These are phyloP conservation scores for Boletus subparvulus DNA, from an alignment of 768 basidiomycete species.

Conservation along the genomic window DNA sequence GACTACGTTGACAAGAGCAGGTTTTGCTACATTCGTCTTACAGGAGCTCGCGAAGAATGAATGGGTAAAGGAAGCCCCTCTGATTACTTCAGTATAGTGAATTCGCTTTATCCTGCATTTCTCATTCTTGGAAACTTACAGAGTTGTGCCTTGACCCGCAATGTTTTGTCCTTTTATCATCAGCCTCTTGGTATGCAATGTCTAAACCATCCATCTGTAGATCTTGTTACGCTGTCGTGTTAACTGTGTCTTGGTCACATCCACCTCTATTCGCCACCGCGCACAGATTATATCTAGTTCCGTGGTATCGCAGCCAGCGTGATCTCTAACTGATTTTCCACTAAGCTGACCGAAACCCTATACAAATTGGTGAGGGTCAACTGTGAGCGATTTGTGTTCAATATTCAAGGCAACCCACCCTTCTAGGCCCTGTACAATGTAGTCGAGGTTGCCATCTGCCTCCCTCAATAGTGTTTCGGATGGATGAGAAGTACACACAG, in stretches of 20 bases:
- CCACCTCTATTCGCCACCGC: background rate
- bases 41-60: constrained; percentile 54
- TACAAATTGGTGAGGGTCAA: background rate
- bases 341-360: constrained; percentile 22
- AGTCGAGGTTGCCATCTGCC: constrained; percentile 46
- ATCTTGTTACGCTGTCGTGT: background rate
- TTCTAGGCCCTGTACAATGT: constrained; percentile 66
- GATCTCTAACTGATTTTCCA: constrained; percentile 24
- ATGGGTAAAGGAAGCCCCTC: constrained; percentile 52
- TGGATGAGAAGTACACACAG: constrained; percentile 79
- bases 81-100: constrained; percentile 23
- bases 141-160: background rate
- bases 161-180: background rate
- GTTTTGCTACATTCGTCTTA: constrained; percentile 60
- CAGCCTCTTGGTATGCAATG: background rate
- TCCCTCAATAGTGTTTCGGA: constrained; percentile 50
- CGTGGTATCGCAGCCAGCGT: constrained; percentile 8
- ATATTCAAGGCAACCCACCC: constrained; percentile 42
- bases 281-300: constrained; percentile 8
- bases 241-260: background rate
- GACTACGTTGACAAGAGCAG: constrained; percentile 50
- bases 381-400: background rate
- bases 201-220: background rate
- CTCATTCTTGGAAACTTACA: background rate
- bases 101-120: background rate